A percentile compares a stretch with the other conserved stretches of the same genome.
Evolutionary conservation across 1,284 basidiomycete genomes (phyloP).

Genomic region (Ustilago shanxiensis): DNA sequence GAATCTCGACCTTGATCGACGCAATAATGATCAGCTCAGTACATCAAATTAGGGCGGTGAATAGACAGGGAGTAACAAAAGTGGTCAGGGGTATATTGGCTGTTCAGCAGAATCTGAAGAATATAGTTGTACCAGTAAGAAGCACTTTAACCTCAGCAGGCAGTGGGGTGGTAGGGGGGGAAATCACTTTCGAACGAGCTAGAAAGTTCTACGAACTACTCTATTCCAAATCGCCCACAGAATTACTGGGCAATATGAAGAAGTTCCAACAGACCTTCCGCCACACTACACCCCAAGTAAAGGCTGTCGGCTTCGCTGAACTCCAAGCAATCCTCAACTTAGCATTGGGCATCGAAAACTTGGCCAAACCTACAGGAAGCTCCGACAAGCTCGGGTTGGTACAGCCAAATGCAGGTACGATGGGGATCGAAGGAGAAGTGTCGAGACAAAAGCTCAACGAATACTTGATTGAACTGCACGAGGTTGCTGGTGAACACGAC

Average conservation of each 20-base stretch:
- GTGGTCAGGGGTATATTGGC: constrained; percentile 90
- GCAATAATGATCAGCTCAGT: constrained; percentile 83
- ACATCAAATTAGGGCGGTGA: constrained; percentile 79
- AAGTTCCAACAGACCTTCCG: constrained; percentile 11
- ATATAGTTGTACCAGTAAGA: constrained; percentile 65
- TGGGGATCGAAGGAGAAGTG: constrained; percentile 26
- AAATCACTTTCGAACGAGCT: constrained; percentile 80
- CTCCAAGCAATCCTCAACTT: constrained; percentile 54
- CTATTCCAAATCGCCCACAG: constrained; percentile 23
- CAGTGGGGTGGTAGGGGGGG: constrained; percentile 34
- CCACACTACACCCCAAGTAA: not conserved
- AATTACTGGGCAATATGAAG: constrained; percentile 23
- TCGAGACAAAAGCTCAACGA: constrained; percentile 63
- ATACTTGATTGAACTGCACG: constrained; percentile 64
- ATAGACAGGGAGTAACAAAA: constrained; percentile 85
- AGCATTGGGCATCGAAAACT: constrained; percentile 60
- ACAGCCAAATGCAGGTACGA: constrained; percentile 38
- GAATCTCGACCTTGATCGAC: constrained; percentile 88
- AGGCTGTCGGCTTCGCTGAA: constrained; percentile 23
- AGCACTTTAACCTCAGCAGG: not conserved
- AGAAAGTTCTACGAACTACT: constrained; percentile 80
- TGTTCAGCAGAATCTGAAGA: constrained; percentile 89
- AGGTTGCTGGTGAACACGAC: constrained; percentile 40
- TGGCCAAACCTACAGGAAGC: constrained; percentile 5
- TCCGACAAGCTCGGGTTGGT: constrained; percentile 12